Base-by-base conservation (phyloP, 2,329 filamentous ascomycete genomes). In the Aspergillus luchuensis region DNA sequence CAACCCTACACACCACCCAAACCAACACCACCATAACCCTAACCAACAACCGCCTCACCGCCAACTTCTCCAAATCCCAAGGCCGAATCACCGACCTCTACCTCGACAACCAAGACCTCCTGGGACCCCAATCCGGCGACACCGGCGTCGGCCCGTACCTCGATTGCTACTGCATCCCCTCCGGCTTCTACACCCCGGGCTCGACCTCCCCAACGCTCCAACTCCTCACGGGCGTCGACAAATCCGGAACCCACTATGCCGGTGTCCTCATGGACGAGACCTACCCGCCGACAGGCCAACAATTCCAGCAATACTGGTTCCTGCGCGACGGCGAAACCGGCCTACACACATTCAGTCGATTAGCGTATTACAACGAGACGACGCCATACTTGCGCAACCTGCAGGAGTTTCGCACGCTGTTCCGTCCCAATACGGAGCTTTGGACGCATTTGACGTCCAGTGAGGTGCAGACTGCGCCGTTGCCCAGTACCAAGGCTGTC, bases 301-400 rank as follows among this genome's bases (percentile, higher is more conserved):
- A 83, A 5, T 76, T 89, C 15, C 82, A 88, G 66, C 86, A 88
- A 67, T 89, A 88, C 71, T 89, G 85, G 84, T 89, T 89, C 65
- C 73, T 89, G 2, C 78, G 84, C 10, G 85, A 87, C 48, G 83
- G 82, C 1, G 86, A 89, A 70, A 88, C 86, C 0, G 86, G 86
- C 0, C 70, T 88, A 38, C 86, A 89, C 67, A 83, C 81, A 0
- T 89, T 88, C 71, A 84, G 80, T 59, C 81, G 85, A n/a, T 72
- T 87, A 8, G 79, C 81, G 0, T 89, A 89, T 65, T 76, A 85
- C 70, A 88, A 87, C 68, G 79, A 81, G 59, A 82, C 81, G 0
- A 82, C 76, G 1, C 85, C 85, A 0, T 84, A 84, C 61, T 72
- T 87, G 53, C 78, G 86, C 10, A 85, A 85, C 58, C 68, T 88